phyloP scores from a whole-genome alignment of 805 yeast genomes.

The Candida hungchunana region DNA sequence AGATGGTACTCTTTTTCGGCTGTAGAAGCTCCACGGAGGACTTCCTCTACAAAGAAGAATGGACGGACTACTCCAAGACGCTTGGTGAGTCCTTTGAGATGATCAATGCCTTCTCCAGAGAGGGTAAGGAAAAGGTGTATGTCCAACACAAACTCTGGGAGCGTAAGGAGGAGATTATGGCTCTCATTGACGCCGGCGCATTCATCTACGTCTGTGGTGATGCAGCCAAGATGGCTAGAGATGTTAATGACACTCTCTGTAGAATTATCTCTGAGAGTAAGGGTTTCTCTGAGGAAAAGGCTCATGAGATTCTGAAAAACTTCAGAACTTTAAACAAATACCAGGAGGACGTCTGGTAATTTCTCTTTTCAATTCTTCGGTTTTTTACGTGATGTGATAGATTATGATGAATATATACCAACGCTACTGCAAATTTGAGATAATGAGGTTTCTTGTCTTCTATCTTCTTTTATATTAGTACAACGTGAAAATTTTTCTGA shows the following conservation, averaged over 20 bases:
- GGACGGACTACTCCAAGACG: constrained; percentile 67
- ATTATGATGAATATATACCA: too few relatives aligned
- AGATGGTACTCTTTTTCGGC: constrained; percentile 78
- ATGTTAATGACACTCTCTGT: constrained; percentile 69
- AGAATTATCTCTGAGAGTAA: constrained; percentile 61
- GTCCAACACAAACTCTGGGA: constrained; percentile 78
- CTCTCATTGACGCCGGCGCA: constrained; percentile 66
- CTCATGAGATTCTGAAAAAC: constrained; percentile 71
- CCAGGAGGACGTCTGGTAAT: constrained; percentile 97
- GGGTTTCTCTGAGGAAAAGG: constrained; percentile 60
- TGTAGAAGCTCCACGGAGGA: constrained; percentile 79
- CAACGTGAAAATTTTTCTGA: too few relatives aligned
- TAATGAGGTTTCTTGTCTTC: too few relatives aligned
- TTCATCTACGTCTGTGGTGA: constrained; percentile 96
- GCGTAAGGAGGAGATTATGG: constrained; percentile 37
- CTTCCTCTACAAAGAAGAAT: constrained; percentile 82
- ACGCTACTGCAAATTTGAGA: too few relatives aligned
- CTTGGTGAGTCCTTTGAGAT: constrained; percentile 59
- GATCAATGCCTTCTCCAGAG: constrained; percentile 85
- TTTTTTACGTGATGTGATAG: too few relatives aligned
- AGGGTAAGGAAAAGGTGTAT: constrained; percentile 56
- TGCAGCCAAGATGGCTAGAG: constrained; percentile 93
- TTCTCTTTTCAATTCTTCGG: neutral
- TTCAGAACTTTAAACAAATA: constrained; percentile 81
- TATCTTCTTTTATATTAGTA: too few relatives aligned